phyloP scores from a whole-genome alignment of 2,329 filamentous ascomycete genomes.

The Microcyclospora tardicrescens region DNA sequence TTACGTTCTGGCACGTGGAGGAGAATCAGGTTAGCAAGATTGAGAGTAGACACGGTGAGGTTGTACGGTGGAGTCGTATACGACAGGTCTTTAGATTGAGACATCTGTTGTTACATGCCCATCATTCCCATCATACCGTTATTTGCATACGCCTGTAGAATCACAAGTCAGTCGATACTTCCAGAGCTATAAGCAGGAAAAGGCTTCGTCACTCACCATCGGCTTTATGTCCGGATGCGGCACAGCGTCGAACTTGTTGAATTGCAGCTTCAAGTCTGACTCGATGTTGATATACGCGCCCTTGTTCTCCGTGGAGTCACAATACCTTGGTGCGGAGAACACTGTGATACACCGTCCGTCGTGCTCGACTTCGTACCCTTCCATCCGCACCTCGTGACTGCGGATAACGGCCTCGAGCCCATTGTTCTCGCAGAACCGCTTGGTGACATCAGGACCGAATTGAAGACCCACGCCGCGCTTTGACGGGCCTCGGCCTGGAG shows the following conservation, averaged over 20 bases:
- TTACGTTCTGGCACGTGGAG: too few species aligned
- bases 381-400: slow-evolving; percentile 97
- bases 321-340: slow-evolving; percentile 95
- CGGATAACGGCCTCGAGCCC: slow-evolving; percentile 88
- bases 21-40: too few species aligned
- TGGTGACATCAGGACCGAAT: slow-evolving; percentile 93
- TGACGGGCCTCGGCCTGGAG: slow-evolving; percentile 77
- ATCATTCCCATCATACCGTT: slow-evolving; percentile 68
- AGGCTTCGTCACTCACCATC: slow-evolving; percentile 47
- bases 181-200: slow-evolving; percentile 10
- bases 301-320: slow-evolving; percentile 95
- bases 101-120: slow-evolving; percentile 19
- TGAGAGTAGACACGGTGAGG: too few species aligned
- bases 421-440: slow-evolving; percentile 93
- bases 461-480: slow-evolving; percentile 95
- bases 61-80: too few species aligned
- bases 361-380: slow-evolving; percentile 97
- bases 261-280: slow-evolving; percentile 79
- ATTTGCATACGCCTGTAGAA: slow-evolving; percentile 61
- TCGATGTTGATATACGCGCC: slow-evolving; percentile 97
- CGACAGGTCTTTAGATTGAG: background rate
- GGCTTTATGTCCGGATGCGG: slow-evolving; percentile 91
- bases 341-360: slow-evolving; percentile 93
- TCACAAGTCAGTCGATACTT: slow-evolving; percentile 1
- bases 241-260: slow-evolving; percentile 89